Evolutionary conservation across 768 basidiomycete genomes (phyloP).

Genomic region (Fomitopsis pulvina): DNA sequence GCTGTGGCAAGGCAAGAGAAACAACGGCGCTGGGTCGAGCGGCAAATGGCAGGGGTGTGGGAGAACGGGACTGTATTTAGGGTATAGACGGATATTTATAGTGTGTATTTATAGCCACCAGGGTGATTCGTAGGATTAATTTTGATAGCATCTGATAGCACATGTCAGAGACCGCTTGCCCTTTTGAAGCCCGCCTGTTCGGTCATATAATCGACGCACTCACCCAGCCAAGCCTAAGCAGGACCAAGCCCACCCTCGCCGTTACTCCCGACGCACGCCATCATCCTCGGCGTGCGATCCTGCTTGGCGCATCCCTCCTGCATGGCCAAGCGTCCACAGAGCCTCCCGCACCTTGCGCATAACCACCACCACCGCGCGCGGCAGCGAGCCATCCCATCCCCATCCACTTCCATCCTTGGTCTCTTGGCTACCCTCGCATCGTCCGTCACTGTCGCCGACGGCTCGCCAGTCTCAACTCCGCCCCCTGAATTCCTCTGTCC

Average conservation of each 20-base stretch:
- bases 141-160: neutral
- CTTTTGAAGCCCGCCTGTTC: conserved; percentile 10
- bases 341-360: conserved; percentile 5
- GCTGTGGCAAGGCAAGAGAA: conserved; percentile 50
- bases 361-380: conserved; percentile 1
- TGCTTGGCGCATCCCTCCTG: neutral
- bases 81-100: neutral
- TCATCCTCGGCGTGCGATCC: neutral
- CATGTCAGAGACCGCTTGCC: neutral
- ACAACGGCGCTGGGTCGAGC: conserved; percentile 38
- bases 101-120: conserved; percentile 9
- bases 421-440: conserved; percentile 51
- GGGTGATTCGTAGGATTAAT: conserved; percentile 6
- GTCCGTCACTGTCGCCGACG: conserved; percentile 38
- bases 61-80: conserved; percentile 16
- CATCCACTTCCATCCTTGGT: conserved; percentile 48
- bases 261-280: conserved; percentile 4
- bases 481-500: conserved; percentile 64
- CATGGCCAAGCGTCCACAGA: conserved; percentile 23
- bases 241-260: conserved; percentile 6
- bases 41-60: conserved; percentile 17
- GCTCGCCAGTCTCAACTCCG: conserved; percentile 33
- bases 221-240: conserved; percentile 6
- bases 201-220: conserved; percentile 15
- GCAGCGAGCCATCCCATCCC: conserved; percentile 18